Evolutionary conservation across 2,329 filamentous ascomycete genomes (phyloP), one percentile per base, ranked within the genome.

Genomic region (Hymenoscyphus albidus): DNA sequence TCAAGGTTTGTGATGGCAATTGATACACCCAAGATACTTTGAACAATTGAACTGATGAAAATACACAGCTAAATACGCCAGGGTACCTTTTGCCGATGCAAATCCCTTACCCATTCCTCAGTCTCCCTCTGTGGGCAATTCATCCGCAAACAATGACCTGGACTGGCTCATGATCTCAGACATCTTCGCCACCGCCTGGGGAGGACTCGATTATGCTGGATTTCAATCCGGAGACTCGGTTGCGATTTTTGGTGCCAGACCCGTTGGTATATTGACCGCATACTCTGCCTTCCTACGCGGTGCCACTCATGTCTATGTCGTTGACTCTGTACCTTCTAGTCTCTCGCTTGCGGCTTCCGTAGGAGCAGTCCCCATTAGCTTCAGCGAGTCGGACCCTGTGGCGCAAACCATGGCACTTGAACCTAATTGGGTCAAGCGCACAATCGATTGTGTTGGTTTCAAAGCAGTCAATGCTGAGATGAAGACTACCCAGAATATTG

Each of bases 301-400:
- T 48, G 42, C 42, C 18, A 48, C 42, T 18, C 22, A 12, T 12
- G 42, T 48, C 16, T 48, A 48, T 48, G 18, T 6, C n/a, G 18
- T 48, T 18, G 42, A 48, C 18, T 9, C 2, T 18, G 16, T 48
- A 6, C 42, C 42, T 18, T 18, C n/a, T 9, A n/a, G 42, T 16
- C 42, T 48, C 18, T 16, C 42, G 5, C n/a, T 18, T 18, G 42
- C 42, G 6, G 10, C n/a, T 16, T 16, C 7, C 32, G 70, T 76
- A 32, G 74, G 74, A 6, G 73, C 74, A 6, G 72, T 75, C 18
- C 74, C 74, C 0, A 75, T 76, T 66, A 70, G 75, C 62, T 75
- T 76, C 65, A 65, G 51, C 1, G 35, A 63, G 7, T 54, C 57
- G 4, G 69, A 75, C 40, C 66, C 72, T 1, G 74, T 71, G 3